phyloP scores from a whole-genome alignment of 352 stramenopile species.

The Achlya hypogyna region DNA sequence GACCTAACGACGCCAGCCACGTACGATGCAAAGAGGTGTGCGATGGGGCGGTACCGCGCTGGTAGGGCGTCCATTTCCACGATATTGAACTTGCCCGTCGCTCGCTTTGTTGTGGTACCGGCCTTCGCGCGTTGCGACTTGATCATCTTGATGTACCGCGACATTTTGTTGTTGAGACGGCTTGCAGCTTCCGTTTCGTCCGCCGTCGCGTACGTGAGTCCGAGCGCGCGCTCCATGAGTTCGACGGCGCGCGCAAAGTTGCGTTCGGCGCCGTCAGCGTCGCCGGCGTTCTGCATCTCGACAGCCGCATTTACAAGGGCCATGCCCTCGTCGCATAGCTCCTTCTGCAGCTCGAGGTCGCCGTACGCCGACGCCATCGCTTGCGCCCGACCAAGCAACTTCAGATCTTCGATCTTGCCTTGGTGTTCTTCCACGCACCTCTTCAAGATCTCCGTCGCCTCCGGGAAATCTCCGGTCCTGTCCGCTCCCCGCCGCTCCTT shows the following conservation, averaged over 20 bases:
- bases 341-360: slow-evolving; percentile 29
- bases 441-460: slow-evolving; percentile 1
- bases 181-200: slow-evolving; percentile 28
- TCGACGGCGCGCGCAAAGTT: slow-evolving; percentile 27
- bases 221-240: slow-evolving; percentile 32
- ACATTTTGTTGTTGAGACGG: slow-evolving; percentile 37
- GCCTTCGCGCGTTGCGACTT: slow-evolving; percentile 28
- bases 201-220: slow-evolving; percentile 26
- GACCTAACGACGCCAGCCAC: too few species aligned
- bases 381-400: not conserved
- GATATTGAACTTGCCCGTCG: not conserved
- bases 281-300: slow-evolving; percentile 26
- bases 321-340: slow-evolving; percentile 35
- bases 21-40: not conserved
- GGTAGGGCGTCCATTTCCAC: not conserved
- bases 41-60: not conserved
- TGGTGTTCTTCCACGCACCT: not conserved
- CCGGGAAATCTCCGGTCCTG: too few species aligned
- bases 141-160: slow-evolving; percentile 42
- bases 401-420: not conserved
- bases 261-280: slow-evolving; percentile 23
- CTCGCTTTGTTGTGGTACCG: slow-evolving; percentile 21
- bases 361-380: not conserved
- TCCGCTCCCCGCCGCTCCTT: too few species aligned
- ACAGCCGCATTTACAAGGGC: slow-evolving; percentile 30